These are phyloP conservation scores for Lepiota brunneoincarnata DNA, from an alignment of 768 basidiomycete genomes.

Conservation along the genomic window DNA sequence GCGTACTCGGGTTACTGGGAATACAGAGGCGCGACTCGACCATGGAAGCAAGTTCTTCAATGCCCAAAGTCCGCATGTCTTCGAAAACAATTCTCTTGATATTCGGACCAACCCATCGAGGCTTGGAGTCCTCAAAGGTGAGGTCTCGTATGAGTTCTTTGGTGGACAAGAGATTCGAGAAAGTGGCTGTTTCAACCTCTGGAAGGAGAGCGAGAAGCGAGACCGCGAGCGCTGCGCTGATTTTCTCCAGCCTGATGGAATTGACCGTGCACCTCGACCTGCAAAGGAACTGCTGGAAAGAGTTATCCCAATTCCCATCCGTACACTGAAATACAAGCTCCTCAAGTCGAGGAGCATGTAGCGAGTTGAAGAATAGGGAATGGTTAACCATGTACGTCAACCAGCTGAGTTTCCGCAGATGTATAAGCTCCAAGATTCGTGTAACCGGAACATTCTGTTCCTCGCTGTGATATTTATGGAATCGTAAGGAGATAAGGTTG, in stretches of 20 bases:
- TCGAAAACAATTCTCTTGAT: neutral
- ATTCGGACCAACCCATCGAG: neutral
- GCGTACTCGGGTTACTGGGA: neutral
- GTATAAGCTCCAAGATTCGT: neutral
- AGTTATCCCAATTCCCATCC: neutral
- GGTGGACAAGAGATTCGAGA: neutral
- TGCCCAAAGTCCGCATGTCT: neutral
- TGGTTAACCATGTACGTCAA: neutral
- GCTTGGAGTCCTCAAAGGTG: neutral
- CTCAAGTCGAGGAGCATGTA: neutral
- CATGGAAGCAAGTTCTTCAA: neutral
- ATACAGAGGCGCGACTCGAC: conserved; percentile 2
- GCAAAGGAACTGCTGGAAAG: neutral
- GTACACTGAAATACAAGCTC: neutral
- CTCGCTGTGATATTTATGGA: neutral
- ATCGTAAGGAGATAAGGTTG: neutral
- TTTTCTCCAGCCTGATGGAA: neutral
- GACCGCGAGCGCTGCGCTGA: neutral
- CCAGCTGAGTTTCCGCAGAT: conserved; percentile 2
- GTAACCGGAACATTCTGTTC: too few species aligned
- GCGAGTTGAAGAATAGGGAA: neutral
- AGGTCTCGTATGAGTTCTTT: neutral
- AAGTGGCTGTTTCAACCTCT: neutral
- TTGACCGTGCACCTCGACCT: neutral
- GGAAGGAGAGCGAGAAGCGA: neutral